Evolutionary conservation across 371 early-diverging fungal genomes (phyloP), one percentile per base, ranked within the genome.

Genomic region (Globomyces sp.): DNA sequence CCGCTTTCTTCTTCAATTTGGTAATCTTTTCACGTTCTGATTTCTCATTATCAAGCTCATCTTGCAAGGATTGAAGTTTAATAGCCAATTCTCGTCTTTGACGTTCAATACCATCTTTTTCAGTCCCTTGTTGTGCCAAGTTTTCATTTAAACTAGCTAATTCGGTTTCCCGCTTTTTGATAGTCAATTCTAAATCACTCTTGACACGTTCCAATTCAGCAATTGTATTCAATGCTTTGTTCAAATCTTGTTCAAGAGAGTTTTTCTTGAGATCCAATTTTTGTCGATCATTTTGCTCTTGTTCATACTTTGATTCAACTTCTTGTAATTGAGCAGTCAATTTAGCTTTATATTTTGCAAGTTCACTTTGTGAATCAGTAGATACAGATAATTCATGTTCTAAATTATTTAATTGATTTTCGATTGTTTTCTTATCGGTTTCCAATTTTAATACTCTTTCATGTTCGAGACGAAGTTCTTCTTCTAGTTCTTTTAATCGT

Each of bases 21-120:
- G 69, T 58, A 34, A 88, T 68, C 42, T 85, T 82, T 37, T 88
- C 80, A 24, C 81, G 76, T 65, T 90, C 89, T 37, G 74, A 72
- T 34, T 75, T 74, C 69, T 84, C 82, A 42, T 74, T 82, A 52
- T 88, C 84, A 58, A 92, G 75, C 11, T 91, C 86, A 39, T 84
- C 82, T 57, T 88, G 85, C 10, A 85, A 70, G 13, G 80, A 69
- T 36, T 85, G 82, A 1, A 93, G 73, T 64, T 89, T 85, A 4
- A 80, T 68, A 10, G 82, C 70, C 9, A 90, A 67, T 11, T 88
- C 87, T 1, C 88, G 81, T 0, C 82, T 73, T 69, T 83, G 75
- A 68, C 85, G 78, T 70, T 90, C 85, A 61, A 83, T 71, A 64
- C 72, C 58, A 68, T 87, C 73, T 65, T 77, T 68, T 46, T 78